Evolutionary conservation across 2,329 filamentous ascomycete species (phyloP).

Genomic region (Colletotrichum sp.): DNA sequence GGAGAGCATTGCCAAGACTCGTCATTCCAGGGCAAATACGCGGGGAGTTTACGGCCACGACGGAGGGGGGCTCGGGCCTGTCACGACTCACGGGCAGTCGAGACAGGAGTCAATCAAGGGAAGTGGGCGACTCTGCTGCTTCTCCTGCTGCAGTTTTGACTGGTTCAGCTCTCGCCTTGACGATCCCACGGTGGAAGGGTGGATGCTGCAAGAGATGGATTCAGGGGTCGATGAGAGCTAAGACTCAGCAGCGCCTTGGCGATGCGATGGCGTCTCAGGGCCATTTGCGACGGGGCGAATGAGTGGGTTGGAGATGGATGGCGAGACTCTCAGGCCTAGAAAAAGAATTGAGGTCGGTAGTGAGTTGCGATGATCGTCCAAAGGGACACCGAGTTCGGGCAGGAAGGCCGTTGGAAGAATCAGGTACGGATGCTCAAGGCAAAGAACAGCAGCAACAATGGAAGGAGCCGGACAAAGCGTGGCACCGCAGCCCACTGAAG

Average conservation of each 20-base stretch:
- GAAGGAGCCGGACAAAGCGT: background rate
- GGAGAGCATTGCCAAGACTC: constrained; percentile 4
- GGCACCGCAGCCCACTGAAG: background rate
- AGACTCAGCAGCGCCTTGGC: constrained; percentile 16
- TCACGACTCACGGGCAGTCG: background rate
- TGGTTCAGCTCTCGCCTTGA: background rate
- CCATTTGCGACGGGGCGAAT: background rate
- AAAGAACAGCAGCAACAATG: background rate
- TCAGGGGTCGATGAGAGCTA: constrained; percentile 16
- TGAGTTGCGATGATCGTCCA: background rate
- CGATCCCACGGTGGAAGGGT: background rate
- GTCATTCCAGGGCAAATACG: constrained; percentile 1
- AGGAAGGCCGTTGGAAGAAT: background rate
- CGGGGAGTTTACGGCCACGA: background rate
- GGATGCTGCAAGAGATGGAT: background rate
- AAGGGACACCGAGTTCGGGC: background rate
- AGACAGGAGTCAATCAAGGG: background rate
- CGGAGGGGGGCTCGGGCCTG: background rate
- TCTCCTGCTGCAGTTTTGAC: background rate
- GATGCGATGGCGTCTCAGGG: constrained; percentile 13
- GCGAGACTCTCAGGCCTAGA: background rate
- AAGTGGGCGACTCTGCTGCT: background rate
- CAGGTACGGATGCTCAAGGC: background rate
- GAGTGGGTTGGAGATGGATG: background rate
- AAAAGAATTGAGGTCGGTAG: background rate